Percentiles rank a stretch among this genome's conserved stretches.
Evolutionary conservation across 2,329 filamentous ascomycete species (phyloP).

Genomic region (Stachybotrys chartarum): DNA sequence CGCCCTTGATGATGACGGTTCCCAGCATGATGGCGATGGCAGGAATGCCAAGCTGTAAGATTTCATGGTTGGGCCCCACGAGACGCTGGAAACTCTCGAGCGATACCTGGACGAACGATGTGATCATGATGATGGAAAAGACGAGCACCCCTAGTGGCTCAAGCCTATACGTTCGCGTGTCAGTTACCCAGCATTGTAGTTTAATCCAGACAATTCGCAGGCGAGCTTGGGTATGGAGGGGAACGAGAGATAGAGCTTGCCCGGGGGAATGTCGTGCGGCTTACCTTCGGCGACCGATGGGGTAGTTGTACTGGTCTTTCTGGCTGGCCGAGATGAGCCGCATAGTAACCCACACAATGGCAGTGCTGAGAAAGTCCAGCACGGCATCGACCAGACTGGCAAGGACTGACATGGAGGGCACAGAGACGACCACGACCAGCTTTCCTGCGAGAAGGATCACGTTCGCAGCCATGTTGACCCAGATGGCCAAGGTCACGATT

Average conservation of each 20-base stretch:
- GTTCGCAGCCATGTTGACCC: conserved; percentile 77
- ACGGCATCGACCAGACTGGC: conserved; percentile 74
- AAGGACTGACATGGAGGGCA: conserved; percentile 74
- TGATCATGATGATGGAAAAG: conserved; percentile 82
- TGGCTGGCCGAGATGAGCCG: conserved; percentile 58
- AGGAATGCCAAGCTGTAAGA: conserved; percentile 66
- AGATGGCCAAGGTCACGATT: conserved; percentile 81
- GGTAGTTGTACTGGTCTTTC: conserved; percentile 68
- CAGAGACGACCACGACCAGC: conserved; percentile 67
- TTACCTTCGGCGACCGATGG: conserved; percentile 61
- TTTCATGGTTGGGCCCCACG: conserved; percentile 48
- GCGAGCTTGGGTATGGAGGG: no score
- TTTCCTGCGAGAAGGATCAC: conserved; percentile 68
- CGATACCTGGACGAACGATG: conserved; percentile 72
- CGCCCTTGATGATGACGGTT: conserved; percentile 75
- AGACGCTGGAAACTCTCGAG: conserved; percentile 63
- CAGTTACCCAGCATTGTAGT: conserved; percentile 6
- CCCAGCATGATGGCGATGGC: conserved; percentile 74
- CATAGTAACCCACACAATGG: conserved; percentile 74
- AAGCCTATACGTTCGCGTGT: conserved; percentile 36
- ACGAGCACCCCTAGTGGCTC: conserved; percentile 76
- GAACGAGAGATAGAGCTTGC: neutral
- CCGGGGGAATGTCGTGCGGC: conserved; percentile 5
- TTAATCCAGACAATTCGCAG: neutral
- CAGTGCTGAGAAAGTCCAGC: conserved; percentile 73